Percentiles rank a stretch among this genome's conserved stretches.
Evolutionary conservation across 1,139 yeast genomes (phyloP).

Genomic region (Nakaseomyces sp.): DNA sequence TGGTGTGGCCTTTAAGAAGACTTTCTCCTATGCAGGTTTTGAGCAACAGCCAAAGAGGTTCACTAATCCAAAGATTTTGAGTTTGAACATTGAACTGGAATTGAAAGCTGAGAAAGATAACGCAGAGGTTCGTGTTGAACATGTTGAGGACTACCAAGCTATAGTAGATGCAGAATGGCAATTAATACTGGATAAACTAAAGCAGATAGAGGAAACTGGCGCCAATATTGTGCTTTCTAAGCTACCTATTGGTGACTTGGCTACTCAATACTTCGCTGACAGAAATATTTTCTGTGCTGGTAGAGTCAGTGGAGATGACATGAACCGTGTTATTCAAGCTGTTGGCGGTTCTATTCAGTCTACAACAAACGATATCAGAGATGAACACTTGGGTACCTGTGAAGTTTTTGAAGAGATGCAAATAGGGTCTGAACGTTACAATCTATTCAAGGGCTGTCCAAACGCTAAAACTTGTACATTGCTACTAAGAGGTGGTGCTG

Average conservation of each 20-base stretch:
- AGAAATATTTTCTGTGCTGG: constrained; percentile 96
- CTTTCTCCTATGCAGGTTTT: constrained; percentile 95
- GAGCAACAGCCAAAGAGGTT: constrained; percentile 95
- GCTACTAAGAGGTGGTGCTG: constrained; percentile 94
- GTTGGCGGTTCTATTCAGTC: constrained; percentile 91
- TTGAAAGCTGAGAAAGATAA: constrained; percentile 97
- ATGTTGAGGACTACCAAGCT: constrained; percentile 88
- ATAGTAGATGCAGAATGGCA: constrained; percentile 99
- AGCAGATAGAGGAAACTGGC: constrained; percentile 74
- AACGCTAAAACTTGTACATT: constrained; percentile 89
- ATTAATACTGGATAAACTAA: constrained; percentile 77
- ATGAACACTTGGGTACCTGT: constrained; percentile 78
- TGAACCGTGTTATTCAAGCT: constrained; percentile 87
- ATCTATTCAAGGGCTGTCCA: constrained; percentile 87
- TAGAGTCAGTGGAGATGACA: constrained; percentile 78
- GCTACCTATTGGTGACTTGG: constrained; percentile 95
- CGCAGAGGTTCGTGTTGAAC: constrained; percentile 96
- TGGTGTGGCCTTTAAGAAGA: constrained; percentile 96
- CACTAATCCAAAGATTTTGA: constrained; percentile 68
- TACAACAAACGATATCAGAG: constrained; percentile 70
- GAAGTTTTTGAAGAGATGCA: constrained; percentile 82
- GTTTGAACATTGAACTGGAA: constrained; percentile 87
- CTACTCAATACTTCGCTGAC: constrained; percentile 97
- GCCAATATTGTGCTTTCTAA: constrained; percentile 90
- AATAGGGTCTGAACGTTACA: constrained; percentile 91